Conservation (phyloP, 345 rosid genomes). For the Garcia nutans region DNA sequence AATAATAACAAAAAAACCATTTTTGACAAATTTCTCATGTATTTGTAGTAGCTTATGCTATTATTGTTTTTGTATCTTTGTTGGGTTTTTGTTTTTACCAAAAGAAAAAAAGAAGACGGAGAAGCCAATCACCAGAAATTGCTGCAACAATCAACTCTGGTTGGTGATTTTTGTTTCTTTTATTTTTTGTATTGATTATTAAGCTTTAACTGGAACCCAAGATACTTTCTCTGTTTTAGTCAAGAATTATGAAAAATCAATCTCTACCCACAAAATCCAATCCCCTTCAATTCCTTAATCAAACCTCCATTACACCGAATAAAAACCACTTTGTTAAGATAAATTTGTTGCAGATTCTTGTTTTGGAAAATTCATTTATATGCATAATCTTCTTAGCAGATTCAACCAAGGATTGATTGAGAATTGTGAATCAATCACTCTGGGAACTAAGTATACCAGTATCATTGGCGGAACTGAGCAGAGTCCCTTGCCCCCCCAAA, state of each 20-base stretch:
- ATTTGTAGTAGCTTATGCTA: too few relatives aligned
- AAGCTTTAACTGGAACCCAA: conserved; percentile 34
- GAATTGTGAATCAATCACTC: conserved; percentile 22
- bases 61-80: too few relatives aligned
- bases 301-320: conserved; percentile 5
- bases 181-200: conserved; percentile 51
- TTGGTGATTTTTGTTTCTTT: conserved; percentile 48
- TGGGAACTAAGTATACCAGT: conserved; percentile 28
- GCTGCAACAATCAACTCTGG: conserved; percentile 50
- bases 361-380: conserved; percentile 22
- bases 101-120: conserved; percentile 40
- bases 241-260: conserved; percentile 14
- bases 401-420: conserved; percentile 29
- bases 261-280: conserved; percentile 25
- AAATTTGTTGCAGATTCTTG: conserved; percentile 19
- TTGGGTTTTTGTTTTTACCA: neutral
- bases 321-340: neutral
- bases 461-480: too few relatives aligned
- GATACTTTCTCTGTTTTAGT: conserved; percentile 20
- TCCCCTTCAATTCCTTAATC: conserved; percentile 19
- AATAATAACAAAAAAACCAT: too few relatives aligned
- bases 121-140: conserved; percentile 35
- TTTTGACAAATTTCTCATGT: too few relatives aligned
- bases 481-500: too few relatives aligned
- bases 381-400: conserved; percentile 22